phyloP scores from a whole-genome alignment of 225 moss, liverwort and hornwort genomes.

The Rhytidiadelphus loreus region DNA sequence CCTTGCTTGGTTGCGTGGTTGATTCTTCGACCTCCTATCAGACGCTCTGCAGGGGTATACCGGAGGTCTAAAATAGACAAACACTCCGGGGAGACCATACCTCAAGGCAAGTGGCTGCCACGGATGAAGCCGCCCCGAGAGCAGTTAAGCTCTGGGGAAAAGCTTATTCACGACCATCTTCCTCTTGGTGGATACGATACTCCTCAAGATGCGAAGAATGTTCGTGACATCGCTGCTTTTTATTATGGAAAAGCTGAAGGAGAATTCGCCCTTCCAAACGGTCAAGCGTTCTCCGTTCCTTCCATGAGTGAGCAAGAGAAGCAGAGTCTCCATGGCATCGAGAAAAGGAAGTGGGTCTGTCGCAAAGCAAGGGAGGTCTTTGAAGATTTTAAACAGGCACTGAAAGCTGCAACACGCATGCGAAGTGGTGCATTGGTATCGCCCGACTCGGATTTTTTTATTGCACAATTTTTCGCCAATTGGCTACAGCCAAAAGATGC shows the following conservation, averaged over 20 bases:
- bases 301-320: not conserved
- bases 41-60: not conserved
- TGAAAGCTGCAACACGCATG: not conserved
- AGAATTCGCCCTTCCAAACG: not conserved
- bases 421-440: not conserved
- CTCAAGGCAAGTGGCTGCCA: not conserved
- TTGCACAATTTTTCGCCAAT: too few species aligned
- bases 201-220: not conserved
- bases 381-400: not conserved
- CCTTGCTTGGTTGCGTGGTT: not conserved
- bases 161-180: not conserved
- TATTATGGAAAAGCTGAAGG: not conserved
- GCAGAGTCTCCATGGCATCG: not conserved
- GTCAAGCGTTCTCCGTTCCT: not conserved
- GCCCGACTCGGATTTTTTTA: too few species aligned
- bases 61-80: not conserved
- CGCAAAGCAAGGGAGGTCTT: not conserved
- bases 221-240: not conserved
- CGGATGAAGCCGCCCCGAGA: not conserved
- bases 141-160: not conserved
- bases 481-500: too few species aligned
- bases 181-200: not conserved
- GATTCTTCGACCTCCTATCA: not conserved
- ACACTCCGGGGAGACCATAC: not conserved
- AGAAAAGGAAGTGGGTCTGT: not conserved